These are phyloP conservation scores for Durio zibethinus DNA, from an alignment of 345 rosid species.

Conservation along the genomic window DNA sequence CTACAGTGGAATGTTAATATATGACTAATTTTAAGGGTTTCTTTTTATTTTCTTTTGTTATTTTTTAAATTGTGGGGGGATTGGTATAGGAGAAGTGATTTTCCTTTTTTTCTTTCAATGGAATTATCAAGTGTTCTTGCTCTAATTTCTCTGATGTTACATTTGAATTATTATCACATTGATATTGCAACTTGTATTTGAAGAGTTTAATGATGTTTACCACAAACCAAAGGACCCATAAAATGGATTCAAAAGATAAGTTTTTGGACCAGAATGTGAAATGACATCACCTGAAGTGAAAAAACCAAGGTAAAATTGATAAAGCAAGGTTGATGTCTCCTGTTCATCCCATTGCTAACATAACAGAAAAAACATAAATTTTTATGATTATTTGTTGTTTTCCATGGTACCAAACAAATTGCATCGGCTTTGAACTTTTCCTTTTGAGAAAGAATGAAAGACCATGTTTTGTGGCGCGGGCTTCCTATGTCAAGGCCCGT, in stretches of 20 bases:
- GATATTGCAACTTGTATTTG: conserved; percentile 12
- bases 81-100: conserved; percentile 50
- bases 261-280: not conserved
- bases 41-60: conserved; percentile 8
- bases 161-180: conserved; percentile 7
- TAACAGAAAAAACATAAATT: not conserved
- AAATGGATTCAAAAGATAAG: not conserved
- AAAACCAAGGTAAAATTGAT: not conserved
- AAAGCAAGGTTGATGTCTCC: not conserved
- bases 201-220: conserved; percentile 7
- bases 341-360: not conserved
- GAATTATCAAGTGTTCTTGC: conserved; percentile 31
- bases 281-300: conserved; percentile 2
- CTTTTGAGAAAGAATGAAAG: not conserved
- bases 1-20: conserved; percentile 52
- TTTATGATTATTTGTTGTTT: not conserved
- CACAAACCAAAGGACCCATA: conserved; percentile 7
- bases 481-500: not conserved
- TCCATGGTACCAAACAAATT: not conserved
- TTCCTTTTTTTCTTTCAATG: conserved; percentile 16
- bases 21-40: conserved; percentile 26
- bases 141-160: conserved; percentile 12
- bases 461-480: too few species aligned
- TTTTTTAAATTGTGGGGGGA: conserved; percentile 37
- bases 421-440: not conserved